Evolutionary conservation across 2,329 filamentous ascomycete genomes (phyloP), one percentile per base, ranked within the genome.

Genomic region (Cladophialophora bantiana): DNA sequence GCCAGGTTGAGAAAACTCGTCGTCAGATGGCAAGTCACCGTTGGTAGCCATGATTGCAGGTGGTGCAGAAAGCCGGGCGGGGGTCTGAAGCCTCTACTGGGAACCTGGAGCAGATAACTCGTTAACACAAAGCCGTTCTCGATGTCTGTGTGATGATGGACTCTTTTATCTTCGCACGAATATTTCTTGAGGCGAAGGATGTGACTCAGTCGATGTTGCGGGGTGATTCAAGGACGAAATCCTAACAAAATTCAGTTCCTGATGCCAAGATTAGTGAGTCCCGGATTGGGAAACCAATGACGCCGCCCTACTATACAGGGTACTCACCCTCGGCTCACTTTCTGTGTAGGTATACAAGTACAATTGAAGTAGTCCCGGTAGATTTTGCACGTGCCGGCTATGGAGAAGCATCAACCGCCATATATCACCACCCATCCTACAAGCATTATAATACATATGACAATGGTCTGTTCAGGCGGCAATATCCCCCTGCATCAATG

Each of bases 1-100:
- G 65, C 83, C 84, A 60, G 84, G 84, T 67, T 83, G 83, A 59
- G 83, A 85, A 69, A 79, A 80, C 54, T 81, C 78, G 18, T 77
- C 67, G 66, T 81, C 79, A 35, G 81, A 81, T 5, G 80, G 76
- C 67, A 82, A 71, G 52, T 82, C 81, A 45, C 78, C 77, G 66
- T 72, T 74, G 59, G 72, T 73, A 55, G 72, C 72, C 72, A 74
- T 74, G 71, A 61, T 72, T 61, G 70, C 62, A 67, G 66, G 54
- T 53, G 48, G 45, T 50, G 7, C 15, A 26, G 18, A 45, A 9
- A 18, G 9, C 9, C 4, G 45, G 20, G 7, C 18, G 4, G 45
- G 12, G 4, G 2, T 50, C 45, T 15, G 45, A 50, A 26, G 26
- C 26, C 26, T 50, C 45, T 4, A 10, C 12, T 7, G 12, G 18